These are phyloP conservation scores for Penicillium verhagenii DNA, from an alignment of 495 filamentous ascomycete genomes.

Conservation along the genomic window DNA sequence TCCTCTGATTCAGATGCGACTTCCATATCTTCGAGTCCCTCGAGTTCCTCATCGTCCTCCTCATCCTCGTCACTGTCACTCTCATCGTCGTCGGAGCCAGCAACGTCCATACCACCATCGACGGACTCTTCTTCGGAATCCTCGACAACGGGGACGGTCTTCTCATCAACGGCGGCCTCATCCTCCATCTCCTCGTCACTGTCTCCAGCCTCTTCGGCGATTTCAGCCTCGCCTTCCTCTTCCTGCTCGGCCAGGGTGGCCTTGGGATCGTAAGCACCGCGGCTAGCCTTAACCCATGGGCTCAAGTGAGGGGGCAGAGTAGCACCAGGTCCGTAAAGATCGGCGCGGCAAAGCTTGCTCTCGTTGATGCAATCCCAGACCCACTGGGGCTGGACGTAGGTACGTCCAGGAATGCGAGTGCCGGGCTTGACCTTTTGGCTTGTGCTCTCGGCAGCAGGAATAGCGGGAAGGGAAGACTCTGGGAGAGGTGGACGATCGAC, in stretches of 20 bases:
- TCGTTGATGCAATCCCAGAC: slow-evolving; percentile 95
- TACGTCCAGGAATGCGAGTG: slow-evolving; percentile 78
- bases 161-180: slow-evolving; percentile 25
- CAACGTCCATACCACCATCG: slow-evolving; percentile 62
- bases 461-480: slow-evolving; percentile 54
- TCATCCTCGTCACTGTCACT: slow-evolving; percentile 42
- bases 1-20: slow-evolving; percentile 39
- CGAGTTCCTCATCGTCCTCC: slow-evolving; percentile 38
- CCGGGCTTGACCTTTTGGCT: slow-evolving; percentile 44
- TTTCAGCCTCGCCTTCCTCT: slow-evolving; percentile 77
- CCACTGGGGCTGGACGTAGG: slow-evolving; percentile 96
- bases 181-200: slow-evolving; percentile 47
- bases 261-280: slow-evolving; percentile 86
- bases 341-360: slow-evolving; percentile 78
- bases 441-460: slow-evolving; percentile 56
- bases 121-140: slow-evolving; percentile 37
- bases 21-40: slow-evolving; percentile 42
- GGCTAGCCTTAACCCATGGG: slow-evolving; percentile 86
- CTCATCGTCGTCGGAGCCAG: slow-evolving; percentile 49
- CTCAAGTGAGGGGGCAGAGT: slow-evolving; percentile 90
- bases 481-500: slow-evolving; percentile 83
- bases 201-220: slow-evolving; percentile 57
- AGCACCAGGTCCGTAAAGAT: slow-evolving; percentile 86
- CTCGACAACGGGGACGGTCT: slow-evolving; percentile 23
- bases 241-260: slow-evolving; percentile 72